phyloP scores from a whole-genome alignment of 257 asterid species.

The Solanum raphanifolium region DNA sequence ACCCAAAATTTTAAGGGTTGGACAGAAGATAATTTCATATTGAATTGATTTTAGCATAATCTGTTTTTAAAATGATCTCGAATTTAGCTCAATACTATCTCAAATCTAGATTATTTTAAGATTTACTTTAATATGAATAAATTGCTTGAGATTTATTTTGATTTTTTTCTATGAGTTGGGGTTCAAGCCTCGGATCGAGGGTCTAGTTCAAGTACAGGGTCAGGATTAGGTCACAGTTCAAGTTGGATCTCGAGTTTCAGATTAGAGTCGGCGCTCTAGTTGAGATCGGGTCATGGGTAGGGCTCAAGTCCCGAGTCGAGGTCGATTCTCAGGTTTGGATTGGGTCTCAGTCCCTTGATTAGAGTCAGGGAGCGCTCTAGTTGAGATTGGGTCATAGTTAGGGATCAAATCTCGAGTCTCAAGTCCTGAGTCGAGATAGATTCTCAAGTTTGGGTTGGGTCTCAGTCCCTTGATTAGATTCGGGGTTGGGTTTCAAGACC shows the following conservation, averaged over 20 bases:
- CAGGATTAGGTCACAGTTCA: background rate
- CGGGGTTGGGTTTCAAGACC: background rate
- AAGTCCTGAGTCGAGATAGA: background rate
- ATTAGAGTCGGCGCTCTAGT: background rate
- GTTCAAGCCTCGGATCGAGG: background rate
- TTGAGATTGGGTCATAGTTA: background rate
- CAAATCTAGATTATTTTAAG: background rate
- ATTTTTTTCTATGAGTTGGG: background rate
- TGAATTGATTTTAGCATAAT: background rate
- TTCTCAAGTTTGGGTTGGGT: background rate
- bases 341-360: background rate
- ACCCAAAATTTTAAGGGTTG: background rate
- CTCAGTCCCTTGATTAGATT: background rate
- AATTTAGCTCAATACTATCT: background rate
- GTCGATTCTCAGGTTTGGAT: background rate
- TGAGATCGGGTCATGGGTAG: background rate
- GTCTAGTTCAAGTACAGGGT: background rate
- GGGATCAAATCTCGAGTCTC: background rate
- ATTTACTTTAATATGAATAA: background rate
- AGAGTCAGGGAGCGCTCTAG: background rate
- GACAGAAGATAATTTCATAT: background rate
- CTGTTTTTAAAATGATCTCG: background rate
- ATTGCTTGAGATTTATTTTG: background rate
- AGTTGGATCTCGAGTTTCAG: rapidly evolving
- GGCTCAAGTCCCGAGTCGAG: background rate